phyloP scores from a whole-genome alignment of 2,329 filamentous ascomycete species.

The Diaporthe australafricana region DNA sequence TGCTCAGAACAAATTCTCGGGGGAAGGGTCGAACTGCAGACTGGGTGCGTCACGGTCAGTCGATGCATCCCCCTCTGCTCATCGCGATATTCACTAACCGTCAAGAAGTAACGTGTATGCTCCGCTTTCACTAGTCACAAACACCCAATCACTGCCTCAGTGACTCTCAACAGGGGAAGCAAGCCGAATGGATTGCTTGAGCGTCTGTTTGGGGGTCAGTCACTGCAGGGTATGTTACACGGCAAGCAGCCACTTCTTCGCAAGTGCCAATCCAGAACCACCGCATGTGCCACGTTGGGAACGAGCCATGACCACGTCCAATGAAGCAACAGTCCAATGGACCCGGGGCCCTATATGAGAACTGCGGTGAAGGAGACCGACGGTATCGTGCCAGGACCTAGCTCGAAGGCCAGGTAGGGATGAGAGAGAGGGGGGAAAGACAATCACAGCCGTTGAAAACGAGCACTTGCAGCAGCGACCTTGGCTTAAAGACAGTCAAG shows the following conservation, averaged over 20 bases:
- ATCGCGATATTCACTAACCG: neutral
- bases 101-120: neutral
- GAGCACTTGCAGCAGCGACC: neutral
- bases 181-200: conserved; percentile 7
- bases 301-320: conserved; percentile 4
- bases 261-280: conserved; percentile 6
- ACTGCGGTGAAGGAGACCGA: conserved; percentile 11
- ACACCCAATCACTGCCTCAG: neutral
- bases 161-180: neutral
- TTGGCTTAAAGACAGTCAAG: neutral
- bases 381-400: neutral
- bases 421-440: neutral
- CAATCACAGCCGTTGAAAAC: neutral
- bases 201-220: conserved; percentile 11
- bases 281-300: conserved; percentile 4
- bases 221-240: conserved; percentile 30
- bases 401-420: neutral
- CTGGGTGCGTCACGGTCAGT: neutral
- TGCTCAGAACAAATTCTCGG: neutral
- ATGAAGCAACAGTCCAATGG: neutral
- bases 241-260: conserved; percentile 23
- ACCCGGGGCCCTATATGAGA: neutral
- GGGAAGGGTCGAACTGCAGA: neutral
- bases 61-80: neutral
- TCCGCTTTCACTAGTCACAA: neutral